Evolutionary conservation across 2,329 filamentous ascomycete genomes (phyloP).

Genomic region (Colletotrichum siamense): DNA sequence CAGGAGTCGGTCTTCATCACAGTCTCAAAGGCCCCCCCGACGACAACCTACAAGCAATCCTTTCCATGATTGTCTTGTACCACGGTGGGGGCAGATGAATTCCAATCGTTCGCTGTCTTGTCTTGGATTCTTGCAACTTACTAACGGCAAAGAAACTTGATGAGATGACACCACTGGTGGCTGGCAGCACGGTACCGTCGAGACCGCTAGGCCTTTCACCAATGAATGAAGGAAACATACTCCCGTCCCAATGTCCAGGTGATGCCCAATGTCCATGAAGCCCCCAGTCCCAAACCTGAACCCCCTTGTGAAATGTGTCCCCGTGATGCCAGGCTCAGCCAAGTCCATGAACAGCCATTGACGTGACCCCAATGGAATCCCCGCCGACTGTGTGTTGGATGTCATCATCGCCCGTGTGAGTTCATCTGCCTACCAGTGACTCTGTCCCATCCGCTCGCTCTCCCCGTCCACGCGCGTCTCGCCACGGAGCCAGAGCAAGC

Average conservation of each 20-base stretch:
- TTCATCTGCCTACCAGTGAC: neutral
- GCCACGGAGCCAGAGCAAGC: neutral
- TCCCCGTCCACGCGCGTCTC: neutral
- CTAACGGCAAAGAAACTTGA: neutral
- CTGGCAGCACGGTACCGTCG: neutral
- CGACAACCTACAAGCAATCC: neutral
- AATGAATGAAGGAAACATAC: neutral
- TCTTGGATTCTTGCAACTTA: neutral
- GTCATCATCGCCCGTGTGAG: neutral
- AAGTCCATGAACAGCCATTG: neutral
- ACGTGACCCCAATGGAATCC: neutral
- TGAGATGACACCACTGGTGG: neutral
- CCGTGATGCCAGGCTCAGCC: neutral
- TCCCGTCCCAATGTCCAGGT: neutral
- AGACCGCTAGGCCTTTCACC: neutral
- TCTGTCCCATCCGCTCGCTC: neutral
- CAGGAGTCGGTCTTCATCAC: neutral
- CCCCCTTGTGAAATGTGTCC: neutral
- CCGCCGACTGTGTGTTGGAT: neutral
- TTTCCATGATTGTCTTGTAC: neutral
- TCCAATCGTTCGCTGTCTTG: neutral
- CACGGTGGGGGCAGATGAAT: neutral
- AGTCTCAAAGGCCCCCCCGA: neutral
- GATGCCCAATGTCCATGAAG: neutral
- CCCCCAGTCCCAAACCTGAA: neutral